Base-by-base conservation (phyloP, 495 filamentous ascomycete species). In the Neurospora sp. region DNA sequence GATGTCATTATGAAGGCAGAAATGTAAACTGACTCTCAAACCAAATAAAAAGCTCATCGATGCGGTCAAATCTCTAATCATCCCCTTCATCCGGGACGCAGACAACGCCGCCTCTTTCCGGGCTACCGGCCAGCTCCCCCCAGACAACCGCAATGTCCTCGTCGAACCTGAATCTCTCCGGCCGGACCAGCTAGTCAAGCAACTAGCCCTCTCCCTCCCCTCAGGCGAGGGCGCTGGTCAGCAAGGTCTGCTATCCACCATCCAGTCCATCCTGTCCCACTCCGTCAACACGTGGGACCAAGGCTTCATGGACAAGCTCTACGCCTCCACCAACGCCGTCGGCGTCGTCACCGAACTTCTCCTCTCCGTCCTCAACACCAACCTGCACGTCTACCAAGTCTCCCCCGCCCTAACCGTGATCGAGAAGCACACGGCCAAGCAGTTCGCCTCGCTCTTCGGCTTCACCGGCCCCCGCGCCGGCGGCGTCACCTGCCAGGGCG, bases 271-370 rank as follows among this genome's bases (percentile, higher is more conserved):
- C 40, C 84, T 97, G 70, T 85, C 87, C 70, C 93, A 96, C 83
- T 92, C 89, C 69, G 95, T 97, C 76, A 98, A 98, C 81, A 98
- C 95, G 40, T 98, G 95, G 94, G 91, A 95, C 80, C 93, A 94
- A 78, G 96, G 94, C 9, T 97, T 99, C 82, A 81, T 98, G 79
- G 93, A 97, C 81, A 97, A 97, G 84, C 84, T 97, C 40, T 98
- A 97, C 81, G 90, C 91, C 27, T 90, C 89, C 69, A 96, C 92
- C 37, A 94, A 96, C 81, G 90, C 94, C 18, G 92, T 93, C 27
- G 94, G 94, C 18, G 85, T 97, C 0, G 88, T 89, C 20, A 91
- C 93, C 3, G 94, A 99, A 76, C 86, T 97, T 20, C 86, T 97
- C 41, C 89, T 97, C 22, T 87, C 91, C 0, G 87, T 90, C 8